Evolutionary conservation across 495 filamentous ascomycete species (phyloP).

Genomic region (Mycothermus thermophilus): DNA sequence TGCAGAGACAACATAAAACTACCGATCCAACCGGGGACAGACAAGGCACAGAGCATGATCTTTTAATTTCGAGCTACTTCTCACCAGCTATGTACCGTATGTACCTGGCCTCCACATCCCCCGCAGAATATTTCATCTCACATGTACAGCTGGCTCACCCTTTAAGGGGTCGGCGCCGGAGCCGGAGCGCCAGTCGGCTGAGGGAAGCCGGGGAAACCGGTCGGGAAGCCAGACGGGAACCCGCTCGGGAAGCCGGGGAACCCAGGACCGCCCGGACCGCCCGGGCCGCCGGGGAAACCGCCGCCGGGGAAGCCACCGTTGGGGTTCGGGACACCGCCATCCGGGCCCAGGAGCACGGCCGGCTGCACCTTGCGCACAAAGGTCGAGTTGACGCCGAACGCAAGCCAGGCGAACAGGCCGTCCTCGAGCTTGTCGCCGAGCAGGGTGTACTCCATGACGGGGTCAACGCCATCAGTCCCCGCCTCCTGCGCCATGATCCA

Average conservation of each 20-base stretch:
- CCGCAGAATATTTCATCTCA: no score
- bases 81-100: no score
- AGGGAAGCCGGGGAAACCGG: background rate
- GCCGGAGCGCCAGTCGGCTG: background rate
- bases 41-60: no score
- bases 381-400: slow-evolving; percentile 37
- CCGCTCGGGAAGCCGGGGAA: background rate
- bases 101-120: no score
- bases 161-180: no score
- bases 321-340: slow-evolving; percentile 16
- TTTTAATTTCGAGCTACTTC: no score
- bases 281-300: slow-evolving; percentile 2
- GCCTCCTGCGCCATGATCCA: slow-evolving; percentile 28
- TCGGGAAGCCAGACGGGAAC: background rate
- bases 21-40: no score
- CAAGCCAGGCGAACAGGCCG: slow-evolving; percentile 44
- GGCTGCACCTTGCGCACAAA: slow-evolving; percentile 1
- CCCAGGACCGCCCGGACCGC: slow-evolving; percentile 3
- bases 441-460: slow-evolving; percentile 39
- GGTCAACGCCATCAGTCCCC: slow-evolving; percentile 30
- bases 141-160: no score
- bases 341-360: slow-evolving; percentile 5
- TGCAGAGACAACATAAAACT: no score
- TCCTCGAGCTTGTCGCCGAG: slow-evolving; percentile 40
- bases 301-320: background rate